Conservation (phyloP, 495 filamentous ascomycete genomes). For the Annulohypoxylon maeteangense region DNA sequence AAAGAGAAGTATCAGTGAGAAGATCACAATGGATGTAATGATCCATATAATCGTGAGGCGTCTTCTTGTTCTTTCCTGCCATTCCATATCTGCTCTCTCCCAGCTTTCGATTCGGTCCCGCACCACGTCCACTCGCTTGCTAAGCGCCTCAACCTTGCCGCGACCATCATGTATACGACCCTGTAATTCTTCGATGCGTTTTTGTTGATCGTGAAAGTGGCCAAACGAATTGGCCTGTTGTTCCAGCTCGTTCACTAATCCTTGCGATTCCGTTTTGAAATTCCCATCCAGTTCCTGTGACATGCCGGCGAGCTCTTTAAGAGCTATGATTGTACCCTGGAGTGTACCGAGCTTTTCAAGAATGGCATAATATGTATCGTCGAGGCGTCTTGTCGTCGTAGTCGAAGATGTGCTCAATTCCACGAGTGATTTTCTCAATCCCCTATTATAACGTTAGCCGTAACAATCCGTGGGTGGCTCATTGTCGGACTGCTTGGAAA, state of each 20-base stretch:
- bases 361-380: constrained; percentile 86
- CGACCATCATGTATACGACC: constrained; percentile 71
- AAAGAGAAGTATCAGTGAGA: constrained; percentile 58
- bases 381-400: constrained; percentile 76
- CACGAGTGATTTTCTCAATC: constrained; percentile 54
- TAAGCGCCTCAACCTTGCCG: constrained; percentile 70
- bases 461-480: not conserved
- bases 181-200: constrained; percentile 72
- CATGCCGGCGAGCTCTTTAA: constrained; percentile 75
- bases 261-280: constrained; percentile 70
- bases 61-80: constrained; percentile 73
- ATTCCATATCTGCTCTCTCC: constrained; percentile 76
- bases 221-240: constrained; percentile 73
- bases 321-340: constrained; percentile 70
- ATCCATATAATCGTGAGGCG: constrained; percentile 72
- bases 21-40: constrained; percentile 56
- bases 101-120: constrained; percentile 72
- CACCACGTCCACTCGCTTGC: constrained; percentile 72
- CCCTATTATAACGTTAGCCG: constrained; percentile 48
- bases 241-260: constrained; percentile 69
- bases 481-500: not conserved
- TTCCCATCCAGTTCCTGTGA: constrained; percentile 68
- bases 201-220: constrained; percentile 75
- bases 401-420: constrained; percentile 58
- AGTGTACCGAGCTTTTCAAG: constrained; percentile 79